phyloP scores from a whole-genome alignment of 2,329 filamentous ascomycete species.

The Colletotrichum sp. region DNA sequence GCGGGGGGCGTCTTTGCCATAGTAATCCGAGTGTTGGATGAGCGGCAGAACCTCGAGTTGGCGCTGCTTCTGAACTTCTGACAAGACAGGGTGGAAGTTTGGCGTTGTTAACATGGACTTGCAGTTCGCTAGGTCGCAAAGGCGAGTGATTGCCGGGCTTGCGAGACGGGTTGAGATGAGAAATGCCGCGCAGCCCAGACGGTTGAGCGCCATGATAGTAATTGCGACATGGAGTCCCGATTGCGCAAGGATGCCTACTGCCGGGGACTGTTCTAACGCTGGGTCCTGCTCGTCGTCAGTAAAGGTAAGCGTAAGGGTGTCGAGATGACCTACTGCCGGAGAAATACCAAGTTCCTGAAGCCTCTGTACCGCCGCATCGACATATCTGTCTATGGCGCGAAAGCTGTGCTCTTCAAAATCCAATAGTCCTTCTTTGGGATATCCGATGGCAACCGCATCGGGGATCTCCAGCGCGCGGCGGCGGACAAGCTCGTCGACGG shows the following conservation, averaged over 20 bases:
- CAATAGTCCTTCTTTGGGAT: background rate
- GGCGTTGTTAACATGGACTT: background rate
- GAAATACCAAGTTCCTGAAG: background rate
- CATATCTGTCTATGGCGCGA: background rate
- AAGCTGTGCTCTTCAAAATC: background rate
- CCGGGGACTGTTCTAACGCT: slow-evolving; percentile 27
- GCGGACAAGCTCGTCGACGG: background rate
- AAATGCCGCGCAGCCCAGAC: slow-evolving; percentile 54
- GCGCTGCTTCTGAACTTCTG: background rate
- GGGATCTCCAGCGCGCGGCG: background rate
- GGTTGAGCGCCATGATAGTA: slow-evolving; percentile 55
- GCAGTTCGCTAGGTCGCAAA: background rate
- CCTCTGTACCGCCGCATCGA: background rate
- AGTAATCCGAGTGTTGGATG: background rate
- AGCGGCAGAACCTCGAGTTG: background rate
- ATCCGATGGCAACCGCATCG: background rate
- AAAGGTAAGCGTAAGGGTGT: background rate
- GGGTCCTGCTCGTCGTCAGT: background rate
- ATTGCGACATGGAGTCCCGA: slow-evolving; percentile 60
- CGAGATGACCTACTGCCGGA: background rate
- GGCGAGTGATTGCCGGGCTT: background rate
- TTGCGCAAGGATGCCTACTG: slow-evolving; percentile 53
- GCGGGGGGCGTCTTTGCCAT: background rate
- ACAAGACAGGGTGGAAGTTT: background rate
- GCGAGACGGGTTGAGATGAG: background rate